These are phyloP conservation scores for Eurotiales sp. DNA, from an alignment of 2,329 filamentous ascomycete genomes.

Conservation along the genomic window DNA sequence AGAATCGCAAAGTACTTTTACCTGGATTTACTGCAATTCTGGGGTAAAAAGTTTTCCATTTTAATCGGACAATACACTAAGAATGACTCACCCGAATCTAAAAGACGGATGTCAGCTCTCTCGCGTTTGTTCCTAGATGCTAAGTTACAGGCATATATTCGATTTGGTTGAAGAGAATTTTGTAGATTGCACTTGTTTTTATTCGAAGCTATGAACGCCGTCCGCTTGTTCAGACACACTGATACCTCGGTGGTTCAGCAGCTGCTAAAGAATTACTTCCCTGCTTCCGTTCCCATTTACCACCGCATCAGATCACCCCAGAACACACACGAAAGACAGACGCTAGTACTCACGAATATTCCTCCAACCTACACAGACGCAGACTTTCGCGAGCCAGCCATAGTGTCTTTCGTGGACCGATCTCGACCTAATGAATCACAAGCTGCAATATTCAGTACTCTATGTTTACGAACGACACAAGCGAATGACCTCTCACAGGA, in stretches of 20 bases:
- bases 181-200: not conserved
- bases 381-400: not conserved
- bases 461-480: not conserved
- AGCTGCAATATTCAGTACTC: constrained; percentile 2
- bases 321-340: constrained; percentile 4
- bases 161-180: too few species aligned
- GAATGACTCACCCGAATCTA: too few species aligned
- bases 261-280: not conserved
- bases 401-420: constrained; percentile 1
- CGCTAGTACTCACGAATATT: not conserved
- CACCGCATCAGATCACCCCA: constrained; percentile 6
- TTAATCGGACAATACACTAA: too few species aligned
- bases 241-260: constrained; percentile 1
- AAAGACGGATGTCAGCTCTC: too few species aligned
- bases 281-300: not conserved
- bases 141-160: too few species aligned
- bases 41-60: too few species aligned
- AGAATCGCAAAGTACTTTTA: too few species aligned
- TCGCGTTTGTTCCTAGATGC: too few species aligned
- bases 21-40: too few species aligned
- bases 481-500: not conserved
- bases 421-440: constrained; percentile 7
- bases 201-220: not conserved
- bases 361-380: not conserved
- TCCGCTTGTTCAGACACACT: not conserved